Evolutionary conservation across 2,329 filamentous ascomycete species (phyloP), one percentile per base, ranked within the genome.

Genomic region (Alternaria consortialis): DNA sequence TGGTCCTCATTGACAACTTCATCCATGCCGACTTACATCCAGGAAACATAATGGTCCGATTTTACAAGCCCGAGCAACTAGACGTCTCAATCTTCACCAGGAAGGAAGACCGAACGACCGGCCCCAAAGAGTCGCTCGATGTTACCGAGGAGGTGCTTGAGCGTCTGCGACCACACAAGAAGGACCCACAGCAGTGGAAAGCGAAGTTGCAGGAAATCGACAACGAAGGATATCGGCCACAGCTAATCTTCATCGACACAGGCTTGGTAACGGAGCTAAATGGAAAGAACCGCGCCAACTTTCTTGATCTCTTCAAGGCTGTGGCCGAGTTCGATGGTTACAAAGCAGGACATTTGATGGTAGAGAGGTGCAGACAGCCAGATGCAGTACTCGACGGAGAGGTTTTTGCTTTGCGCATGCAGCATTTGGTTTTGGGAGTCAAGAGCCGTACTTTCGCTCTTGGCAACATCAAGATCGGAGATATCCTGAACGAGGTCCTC

Each of bases 31-130:
- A 99, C 76, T 82, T 99, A 31, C 95, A 99, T 76, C 95, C 95
- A 0, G 95, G 95, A 27, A 99, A 99, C 77, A 98, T 99, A 80
- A 98, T 99, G 94, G 94, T 99, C 47, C 93, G 96, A 65, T 99
- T 99, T 82, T 97, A 98, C 80, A 89, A 94, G 72, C 89, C 94
- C 0, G 88, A 89, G 13, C 86, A 90, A 63, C 86, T 94, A 0
- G 87, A 90, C 50, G 82, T 96, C 1, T 83, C 84, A 23, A 80
- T 90, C 5, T 78, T 83, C 56, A 80, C 77, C 4, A 78, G 69
- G 9, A 74, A 74, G 59, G 72, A 76, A 53, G 66, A 76, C 37
- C 71, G 74, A 34, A 75, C 61, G 5, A 77, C 74, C 17, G 74
- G 75, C 2, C 74, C 76, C 7, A 74, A 85, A 39, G 82, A 85